Conservation (phyloP, 2,329 filamentous ascomycete genomes). For the Apiospora rasikravindrae region DNA sequence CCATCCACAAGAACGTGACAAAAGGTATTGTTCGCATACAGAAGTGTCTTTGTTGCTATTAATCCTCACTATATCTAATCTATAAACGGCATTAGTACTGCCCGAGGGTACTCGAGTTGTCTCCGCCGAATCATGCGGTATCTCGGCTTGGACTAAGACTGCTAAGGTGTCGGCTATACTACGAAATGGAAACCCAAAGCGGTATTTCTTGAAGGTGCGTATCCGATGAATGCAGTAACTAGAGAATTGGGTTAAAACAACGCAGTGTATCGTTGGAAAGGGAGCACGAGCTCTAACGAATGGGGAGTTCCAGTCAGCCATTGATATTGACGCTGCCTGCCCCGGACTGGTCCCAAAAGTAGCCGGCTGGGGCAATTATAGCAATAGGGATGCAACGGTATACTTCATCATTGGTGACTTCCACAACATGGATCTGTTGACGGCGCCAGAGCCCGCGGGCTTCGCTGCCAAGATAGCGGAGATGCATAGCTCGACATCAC, state of each 20-base stretch:
- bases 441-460: slow-evolving; percentile 23
- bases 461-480: slow-evolving; percentile 24
- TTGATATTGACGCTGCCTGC: slow-evolving; percentile 16
- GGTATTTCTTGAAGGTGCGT: slow-evolving; percentile 22
- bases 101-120: slow-evolving; percentile 25
- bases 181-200: slow-evolving; percentile 19
- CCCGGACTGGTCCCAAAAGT: slow-evolving; percentile 24
- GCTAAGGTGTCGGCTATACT: slow-evolving; percentile 24
- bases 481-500: slow-evolving; percentile 24
- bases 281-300: slow-evolving; percentile 21
- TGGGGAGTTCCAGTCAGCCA: slow-evolving; percentile 27
- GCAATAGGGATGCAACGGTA: slow-evolving; percentile 16
- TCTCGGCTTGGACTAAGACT: slow-evolving; percentile 27
- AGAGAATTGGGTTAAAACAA: neutral
- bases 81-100: slow-evolving; percentile 26
- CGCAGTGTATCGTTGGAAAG: slow-evolving; percentile 21
- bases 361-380: slow-evolving; percentile 25
- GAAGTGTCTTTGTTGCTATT: neutral
- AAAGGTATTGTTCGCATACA: slow-evolving; percentile 20
- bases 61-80: neutral
- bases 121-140: slow-evolving; percentile 25
- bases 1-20: slow-evolving; percentile 25
- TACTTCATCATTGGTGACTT: slow-evolving; percentile 28
- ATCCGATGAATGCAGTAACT: slow-evolving; percentile 3
- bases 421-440: slow-evolving; percentile 26